These are phyloP conservation scores for Ascochyta pisi DNA, from an alignment of 2,329 filamentous ascomycete species.

Conservation along the genomic window DNA sequence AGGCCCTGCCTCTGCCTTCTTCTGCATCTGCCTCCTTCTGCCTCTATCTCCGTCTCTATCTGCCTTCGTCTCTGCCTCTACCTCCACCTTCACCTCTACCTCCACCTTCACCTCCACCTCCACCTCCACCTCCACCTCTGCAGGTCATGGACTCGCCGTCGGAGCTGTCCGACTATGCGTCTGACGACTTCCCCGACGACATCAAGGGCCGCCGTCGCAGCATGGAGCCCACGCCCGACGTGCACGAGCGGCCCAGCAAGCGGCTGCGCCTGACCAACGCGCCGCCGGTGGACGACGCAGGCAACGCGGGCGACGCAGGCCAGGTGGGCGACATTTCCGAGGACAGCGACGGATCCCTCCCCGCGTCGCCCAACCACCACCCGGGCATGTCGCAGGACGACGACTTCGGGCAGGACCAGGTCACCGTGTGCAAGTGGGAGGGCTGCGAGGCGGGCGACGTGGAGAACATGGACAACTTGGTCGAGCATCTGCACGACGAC, in stretches of 20 bases:
- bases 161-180: slow-evolving; percentile 69
- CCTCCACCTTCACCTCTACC: not conserved
- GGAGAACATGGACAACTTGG: slow-evolving; percentile 60
- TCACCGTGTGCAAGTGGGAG: slow-evolving; percentile 59
- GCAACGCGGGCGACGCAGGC: slow-evolving; percentile 38
- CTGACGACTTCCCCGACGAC: slow-evolving; percentile 68
- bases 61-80: not conserved
- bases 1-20: not conserved
- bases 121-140: not conserved
- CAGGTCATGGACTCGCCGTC: slow-evolving; percentile 62
- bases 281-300: slow-evolving; percentile 40
- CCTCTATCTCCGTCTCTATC: not conserved
- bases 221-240: slow-evolving; percentile 51
- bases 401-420: slow-evolving; percentile 52
- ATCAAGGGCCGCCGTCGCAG: slow-evolving; percentile 57
- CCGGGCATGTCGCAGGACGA: slow-evolving; percentile 52
- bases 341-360: slow-evolving; percentile 83
- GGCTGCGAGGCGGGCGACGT: slow-evolving; percentile 58
- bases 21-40: not conserved
- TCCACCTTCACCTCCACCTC: not conserved
- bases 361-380: slow-evolving; percentile 57
- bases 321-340: slow-evolving; percentile 73
- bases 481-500: slow-evolving; percentile 73
- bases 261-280: slow-evolving; percentile 47
- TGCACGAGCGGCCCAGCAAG: slow-evolving; percentile 50